phyloP scores from a whole-genome alignment of 192 early-diverging fungal species.

The Geranomyces variabilis region DNA sequence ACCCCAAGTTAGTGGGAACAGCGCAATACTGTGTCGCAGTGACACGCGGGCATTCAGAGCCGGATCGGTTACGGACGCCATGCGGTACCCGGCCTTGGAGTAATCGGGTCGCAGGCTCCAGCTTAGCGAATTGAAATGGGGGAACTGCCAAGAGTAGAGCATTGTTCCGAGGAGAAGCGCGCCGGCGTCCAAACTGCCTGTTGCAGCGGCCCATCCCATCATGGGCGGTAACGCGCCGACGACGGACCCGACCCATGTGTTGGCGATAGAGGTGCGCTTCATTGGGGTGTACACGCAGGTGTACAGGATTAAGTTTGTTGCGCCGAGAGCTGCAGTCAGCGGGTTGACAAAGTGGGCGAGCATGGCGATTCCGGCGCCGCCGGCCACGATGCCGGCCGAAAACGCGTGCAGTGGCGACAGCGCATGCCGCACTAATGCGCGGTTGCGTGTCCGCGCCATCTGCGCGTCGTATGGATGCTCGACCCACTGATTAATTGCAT shows the following conservation, averaged over 20 bases:
- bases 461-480: constrained; percentile 96
- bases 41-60: constrained; percentile 86
- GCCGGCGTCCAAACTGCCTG: constrained; percentile 71
- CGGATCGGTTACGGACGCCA: constrained; percentile 90
- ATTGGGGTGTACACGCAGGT: constrained; percentile 87
- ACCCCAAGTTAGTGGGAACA: constrained; percentile 72
- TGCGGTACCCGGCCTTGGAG: constrained; percentile 94
- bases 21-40: constrained; percentile 72
- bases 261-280: constrained; percentile 91
- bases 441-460: constrained; percentile 90
- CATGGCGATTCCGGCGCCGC: constrained; percentile 64
- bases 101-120: constrained; percentile 94
- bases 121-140: constrained; percentile 93
- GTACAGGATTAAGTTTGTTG: constrained; percentile 87
- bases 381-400: constrained; percentile 69
- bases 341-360: constrained; percentile 85
- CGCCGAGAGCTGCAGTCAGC: constrained; percentile 77
- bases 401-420: constrained; percentile 75
- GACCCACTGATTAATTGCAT: constrained; percentile 95
- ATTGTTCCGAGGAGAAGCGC: constrained; percentile 79
- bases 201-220: constrained; percentile 95
- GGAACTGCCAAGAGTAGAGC: constrained; percentile 98
- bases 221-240: constrained; percentile 98
- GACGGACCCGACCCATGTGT: constrained; percentile 93
- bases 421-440: constrained; percentile 79